A percentile compares a stretch with the other conserved stretches of the same genome.
These are phyloP conservation scores for Solanum hybrid DNA, from an alignment of 305 asterid species.

Conservation along the genomic window DNA sequence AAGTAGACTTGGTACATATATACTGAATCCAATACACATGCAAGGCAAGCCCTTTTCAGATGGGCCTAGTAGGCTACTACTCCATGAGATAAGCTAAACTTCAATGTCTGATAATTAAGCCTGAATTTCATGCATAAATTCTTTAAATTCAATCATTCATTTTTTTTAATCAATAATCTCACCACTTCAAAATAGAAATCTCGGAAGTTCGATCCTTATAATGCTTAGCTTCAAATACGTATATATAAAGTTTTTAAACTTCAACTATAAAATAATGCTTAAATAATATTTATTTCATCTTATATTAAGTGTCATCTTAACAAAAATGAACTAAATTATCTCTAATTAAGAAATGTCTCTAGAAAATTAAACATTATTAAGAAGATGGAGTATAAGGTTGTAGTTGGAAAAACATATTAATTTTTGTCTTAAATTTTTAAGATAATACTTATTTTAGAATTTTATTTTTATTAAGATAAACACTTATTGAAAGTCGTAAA, in stretches of 20 bases:
- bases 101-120: background rate
- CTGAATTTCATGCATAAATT: background rate
- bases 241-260: background rate
- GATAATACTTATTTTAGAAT: too few relatives aligned
- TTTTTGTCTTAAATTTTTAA: too few relatives aligned
- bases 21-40: background rate
- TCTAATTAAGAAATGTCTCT: background rate
- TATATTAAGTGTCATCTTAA: background rate
- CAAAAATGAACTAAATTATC: background rate
- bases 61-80: background rate
- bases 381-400: background rate
- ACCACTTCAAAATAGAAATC: background rate
- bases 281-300: too few relatives aligned
- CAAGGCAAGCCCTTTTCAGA: background rate
- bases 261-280: background rate
- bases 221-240: background rate
- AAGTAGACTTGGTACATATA: background rate
- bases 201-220: background rate
- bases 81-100: background rate
- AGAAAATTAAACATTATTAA: too few relatives aligned
- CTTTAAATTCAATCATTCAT: background rate
- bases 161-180: background rate
- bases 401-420: too few relatives aligned
- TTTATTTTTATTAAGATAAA: too few relatives aligned
- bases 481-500: background rate